A percentile compares a stretch with the other conserved stretches of the same genome.
phyloP scores from a whole-genome alignment of 2,329 filamentous ascomycete genomes.

The Grosmannia huntii region DNA sequence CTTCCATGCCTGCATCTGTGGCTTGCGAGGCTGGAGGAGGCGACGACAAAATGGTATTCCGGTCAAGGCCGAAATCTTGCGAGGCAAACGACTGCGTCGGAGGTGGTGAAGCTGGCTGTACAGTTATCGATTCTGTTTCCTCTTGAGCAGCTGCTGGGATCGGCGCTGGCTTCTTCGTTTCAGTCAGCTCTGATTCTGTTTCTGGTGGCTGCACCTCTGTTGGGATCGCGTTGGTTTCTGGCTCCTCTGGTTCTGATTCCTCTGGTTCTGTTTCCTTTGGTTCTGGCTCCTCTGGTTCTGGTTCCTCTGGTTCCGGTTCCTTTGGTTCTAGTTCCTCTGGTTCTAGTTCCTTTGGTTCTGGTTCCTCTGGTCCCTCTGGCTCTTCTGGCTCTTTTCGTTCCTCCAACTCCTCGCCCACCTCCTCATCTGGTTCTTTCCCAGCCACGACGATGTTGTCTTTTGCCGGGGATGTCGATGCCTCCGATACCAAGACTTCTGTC shows the following conservation, averaged over 20 bases:
- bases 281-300: too few species aligned
- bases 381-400: too few species aligned
- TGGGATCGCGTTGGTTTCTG: not conserved
- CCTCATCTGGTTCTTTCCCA: not conserved
- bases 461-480: not conserved
- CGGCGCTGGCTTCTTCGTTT: not conserved
- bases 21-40: not conserved
- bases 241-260: too few species aligned
- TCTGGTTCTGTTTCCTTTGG: too few species aligned
- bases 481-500: not conserved
- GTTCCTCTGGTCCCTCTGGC: too few species aligned
- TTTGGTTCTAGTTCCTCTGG: too few species aligned
- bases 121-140: not conserved
- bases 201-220: too few species aligned
- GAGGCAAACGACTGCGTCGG: conserved; percentile 1
- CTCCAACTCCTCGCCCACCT: not conserved
- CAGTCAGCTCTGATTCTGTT: not conserved
- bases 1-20: not conserved
- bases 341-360: too few species aligned
- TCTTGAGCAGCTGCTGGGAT: not conserved
- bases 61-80: not conserved
- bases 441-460: not conserved
- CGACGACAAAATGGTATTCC: not conserved
- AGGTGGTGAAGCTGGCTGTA: not conserved
- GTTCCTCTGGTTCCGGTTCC: too few species aligned